Base-by-base conservation (phyloP, 2,329 filamentous ascomycete genomes). In the Clonostachys byssicola region DNA sequence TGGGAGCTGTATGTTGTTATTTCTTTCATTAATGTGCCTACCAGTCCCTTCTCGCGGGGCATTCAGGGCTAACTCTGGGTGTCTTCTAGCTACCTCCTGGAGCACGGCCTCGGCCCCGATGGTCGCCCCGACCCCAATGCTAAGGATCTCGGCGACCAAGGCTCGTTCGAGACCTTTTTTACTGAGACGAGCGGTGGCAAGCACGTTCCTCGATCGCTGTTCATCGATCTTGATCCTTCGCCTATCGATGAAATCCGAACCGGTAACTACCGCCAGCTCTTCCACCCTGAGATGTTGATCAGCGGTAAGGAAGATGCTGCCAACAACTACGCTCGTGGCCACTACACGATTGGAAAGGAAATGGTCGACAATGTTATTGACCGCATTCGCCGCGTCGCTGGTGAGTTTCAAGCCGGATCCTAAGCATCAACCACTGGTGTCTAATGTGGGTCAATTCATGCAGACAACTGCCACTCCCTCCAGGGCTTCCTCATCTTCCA, bases 311-410 rank as follows among this genome's bases (percentile, higher is more conserved):
- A 88, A 67, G 85, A 88, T 78, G 84, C 85, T 49, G 83, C 84
- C 71, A 88, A 88, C 74, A 88, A 88, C 76, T 88, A 88, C 61
- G 85, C 85, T 56, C 84, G 84, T 72, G 85, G 85, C 49, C 84
- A 88, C 72, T 88, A 88, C 71, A 88, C 85, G 57, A 83, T 88
- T 58, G 85, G 85, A 71, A 88, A 88, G 77, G 84, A 88, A 73
- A 83, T 86, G 80, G 80, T 86, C 47, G 84, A 88, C 64, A 77
- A 69, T 57, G 84, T 87, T 60, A 80, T 87, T 60, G 83, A 88
- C 60, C 80, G 80, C 57, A 80, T 88, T 56, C 83, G 84, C 60
- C 84, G 84, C 55, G 81, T 86, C 58, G 79, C 77, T 63, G 83
- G 83, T 86, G 64, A 62, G 79, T 64, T 13, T 20, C 39, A 14